Conservation (phyloP, 2,329 filamentous ascomycete species). For the Aspergillus sp. region DNA sequence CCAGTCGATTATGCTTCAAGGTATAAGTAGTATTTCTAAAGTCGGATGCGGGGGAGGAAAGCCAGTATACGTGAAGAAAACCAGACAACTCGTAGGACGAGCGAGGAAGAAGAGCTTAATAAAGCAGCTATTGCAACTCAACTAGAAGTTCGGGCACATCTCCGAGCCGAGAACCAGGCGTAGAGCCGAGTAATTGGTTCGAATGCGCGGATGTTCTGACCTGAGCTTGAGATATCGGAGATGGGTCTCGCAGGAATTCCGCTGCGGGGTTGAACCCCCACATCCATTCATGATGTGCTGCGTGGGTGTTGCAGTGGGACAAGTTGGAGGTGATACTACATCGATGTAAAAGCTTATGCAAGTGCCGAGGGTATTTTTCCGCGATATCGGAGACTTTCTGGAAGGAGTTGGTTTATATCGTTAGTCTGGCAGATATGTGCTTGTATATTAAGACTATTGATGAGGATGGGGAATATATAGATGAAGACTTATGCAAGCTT, state of each 20-base stretch:
- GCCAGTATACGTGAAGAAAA: background rate
- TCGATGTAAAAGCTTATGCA: too few species aligned
- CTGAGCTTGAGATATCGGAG: background rate
- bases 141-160: conserved; percentile 8
- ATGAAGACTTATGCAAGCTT: conserved; percentile 43
- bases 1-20: too few species aligned
- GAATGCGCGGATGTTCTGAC: background rate
- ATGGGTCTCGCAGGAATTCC: conserved; percentile 17
- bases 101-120: background rate
- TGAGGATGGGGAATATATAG: background rate
- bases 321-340: background rate
- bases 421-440: background rate
- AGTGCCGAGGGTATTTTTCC: conserved; percentile 6
- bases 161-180: background rate
- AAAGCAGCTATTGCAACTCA: background rate
- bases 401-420: background rate
- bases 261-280: conserved; percentile 19
- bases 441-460: background rate
- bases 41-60: background rate
- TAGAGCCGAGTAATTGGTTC: background rate
- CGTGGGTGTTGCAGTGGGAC: background rate
- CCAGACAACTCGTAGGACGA: background rate
- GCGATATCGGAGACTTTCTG: conserved; percentile 2
- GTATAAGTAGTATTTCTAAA: background rate
- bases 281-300: background rate